phyloP scores from a whole-genome alignment of 768 basidiomycete species.

The Kwoniella dejecticola region DNA sequence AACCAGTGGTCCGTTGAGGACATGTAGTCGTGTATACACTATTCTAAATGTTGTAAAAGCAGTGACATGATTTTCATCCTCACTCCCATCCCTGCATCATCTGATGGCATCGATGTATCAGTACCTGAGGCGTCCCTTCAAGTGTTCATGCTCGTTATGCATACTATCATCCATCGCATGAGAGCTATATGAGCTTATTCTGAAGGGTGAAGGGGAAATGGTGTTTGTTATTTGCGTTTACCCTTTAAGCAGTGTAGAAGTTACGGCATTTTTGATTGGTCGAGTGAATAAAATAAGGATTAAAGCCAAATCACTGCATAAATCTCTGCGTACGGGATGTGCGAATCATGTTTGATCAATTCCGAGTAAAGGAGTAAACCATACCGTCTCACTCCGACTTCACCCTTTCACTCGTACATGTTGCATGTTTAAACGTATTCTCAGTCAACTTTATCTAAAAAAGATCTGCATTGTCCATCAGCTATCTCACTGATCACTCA shows the following conservation, averaged over 20 bases:
- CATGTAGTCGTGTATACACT: constrained; percentile 62
- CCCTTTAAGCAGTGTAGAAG: no score
- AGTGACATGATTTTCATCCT: background rate
- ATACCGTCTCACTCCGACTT: constrained; percentile 17
- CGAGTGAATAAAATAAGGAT: background rate
- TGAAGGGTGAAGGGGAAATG: no score
- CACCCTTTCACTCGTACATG: constrained; percentile 2
- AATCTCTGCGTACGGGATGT: background rate
- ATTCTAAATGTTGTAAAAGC: background rate
- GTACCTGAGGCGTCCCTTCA: no score
- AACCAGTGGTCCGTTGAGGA: constrained; percentile 89
- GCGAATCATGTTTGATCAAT: constrained; percentile 2
- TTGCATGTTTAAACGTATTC: background rate
- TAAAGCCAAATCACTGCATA: background rate
- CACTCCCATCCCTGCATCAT: background rate
- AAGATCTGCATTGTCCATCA: background rate
- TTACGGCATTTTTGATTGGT: background rate
- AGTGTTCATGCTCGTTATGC: no score
- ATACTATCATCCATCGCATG: no score
- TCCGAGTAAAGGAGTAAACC: background rate
- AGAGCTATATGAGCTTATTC: no score
- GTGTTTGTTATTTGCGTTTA: no score
- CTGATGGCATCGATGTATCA: no score
- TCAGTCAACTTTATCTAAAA: background rate
- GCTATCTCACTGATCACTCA: background rate